phyloP scores from a whole-genome alignment of 768 basidiomycete species.

The Scleroderma bovista region DNA sequence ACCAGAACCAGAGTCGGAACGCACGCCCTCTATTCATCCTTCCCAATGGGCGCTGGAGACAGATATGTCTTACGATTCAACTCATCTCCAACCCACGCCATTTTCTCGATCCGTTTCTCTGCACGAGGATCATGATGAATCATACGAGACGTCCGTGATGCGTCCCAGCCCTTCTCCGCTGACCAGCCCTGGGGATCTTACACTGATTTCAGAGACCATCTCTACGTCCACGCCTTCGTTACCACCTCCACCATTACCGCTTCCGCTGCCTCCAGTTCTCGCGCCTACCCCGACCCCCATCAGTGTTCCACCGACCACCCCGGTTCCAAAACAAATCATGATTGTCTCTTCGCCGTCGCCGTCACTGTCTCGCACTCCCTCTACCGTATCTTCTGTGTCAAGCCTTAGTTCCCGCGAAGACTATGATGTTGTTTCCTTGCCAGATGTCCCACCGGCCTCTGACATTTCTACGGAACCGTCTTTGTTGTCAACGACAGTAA shows the following conservation, averaged over 20 bases:
- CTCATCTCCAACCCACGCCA: slow-evolving; percentile 66
- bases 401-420: slow-evolving; percentile 41
- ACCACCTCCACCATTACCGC: background rate
- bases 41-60: slow-evolving; percentile 59
- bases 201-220: slow-evolving; percentile 31
- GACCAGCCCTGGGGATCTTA: slow-evolving; percentile 27
- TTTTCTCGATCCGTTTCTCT: slow-evolving; percentile 46
- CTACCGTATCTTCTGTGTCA: slow-evolving; percentile 35
- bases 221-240: slow-evolving; percentile 15
- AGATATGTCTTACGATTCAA: slow-evolving; percentile 71
- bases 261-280: background rate
- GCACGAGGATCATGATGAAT: slow-evolving; percentile 56
- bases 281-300: slow-evolving; percentile 11
- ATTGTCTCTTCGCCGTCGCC: slow-evolving; percentile 29
- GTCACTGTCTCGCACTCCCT: slow-evolving; percentile 33
- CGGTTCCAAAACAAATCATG: slow-evolving; percentile 16
- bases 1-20: slow-evolving; percentile 31
- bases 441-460: slow-evolving; percentile 13
- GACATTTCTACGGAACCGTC: slow-evolving; percentile 54
- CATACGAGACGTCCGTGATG: slow-evolving; percentile 72
- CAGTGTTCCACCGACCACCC: slow-evolving; percentile 30
- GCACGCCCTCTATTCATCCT: slow-evolving; percentile 35
- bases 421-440: slow-evolving; percentile 13
- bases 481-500: slow-evolving; percentile 42
- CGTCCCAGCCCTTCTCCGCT: slow-evolving; percentile 48